Evolutionary conservation across 2,329 filamentous ascomycete genomes (phyloP).

Genomic region (Didymella arachidicola): DNA sequence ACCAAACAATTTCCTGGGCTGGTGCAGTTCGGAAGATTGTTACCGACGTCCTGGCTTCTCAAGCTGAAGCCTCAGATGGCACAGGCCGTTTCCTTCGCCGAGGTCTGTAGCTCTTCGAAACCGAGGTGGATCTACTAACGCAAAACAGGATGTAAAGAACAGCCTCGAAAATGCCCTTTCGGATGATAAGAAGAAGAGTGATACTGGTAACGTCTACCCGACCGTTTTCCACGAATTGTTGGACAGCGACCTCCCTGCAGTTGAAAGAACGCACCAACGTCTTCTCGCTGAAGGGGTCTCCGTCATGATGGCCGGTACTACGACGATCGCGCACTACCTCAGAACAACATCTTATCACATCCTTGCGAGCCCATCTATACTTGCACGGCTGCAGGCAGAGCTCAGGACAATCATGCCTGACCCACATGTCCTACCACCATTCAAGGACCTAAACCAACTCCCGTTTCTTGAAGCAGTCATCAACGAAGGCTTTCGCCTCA

Average conservation of each 20-base stretch:
- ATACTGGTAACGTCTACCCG: neutral
- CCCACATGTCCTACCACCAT: neutral
- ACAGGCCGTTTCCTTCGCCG: neutral
- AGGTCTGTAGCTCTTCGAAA: neutral
- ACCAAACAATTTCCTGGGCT: neutral
- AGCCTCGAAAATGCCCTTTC: neutral
- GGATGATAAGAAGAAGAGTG: neutral
- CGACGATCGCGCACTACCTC: slow-evolving; percentile 24
- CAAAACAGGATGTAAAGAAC: neutral
- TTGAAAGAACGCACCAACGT: slow-evolving; percentile 8
- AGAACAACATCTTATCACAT: slow-evolving; percentile 30
- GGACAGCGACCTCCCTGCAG: neutral
- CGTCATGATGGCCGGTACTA: slow-evolving; percentile 20
- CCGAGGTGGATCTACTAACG: neutral
- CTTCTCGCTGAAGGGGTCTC: slow-evolving; percentile 21
- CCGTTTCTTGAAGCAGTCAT: slow-evolving; percentile 35
- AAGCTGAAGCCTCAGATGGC: neutral
- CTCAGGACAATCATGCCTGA: slow-evolving; percentile 24
- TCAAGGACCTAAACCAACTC: slow-evolving; percentile 19
- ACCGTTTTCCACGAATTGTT: slow-evolving; percentile 6
- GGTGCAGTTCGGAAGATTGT: neutral
- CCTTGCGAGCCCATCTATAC: slow-evolving; percentile 27
- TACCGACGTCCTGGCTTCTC: neutral
- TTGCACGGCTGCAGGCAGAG: slow-evolving; percentile 27
- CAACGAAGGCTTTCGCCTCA: slow-evolving; percentile 34